Percentiles rank a stretch among this genome's conserved stretches.
These are phyloP conservation scores for Periglandula ipomoeae DNA, from an alignment of 2,329 filamentous ascomycete species.

Conservation along the genomic window DNA sequence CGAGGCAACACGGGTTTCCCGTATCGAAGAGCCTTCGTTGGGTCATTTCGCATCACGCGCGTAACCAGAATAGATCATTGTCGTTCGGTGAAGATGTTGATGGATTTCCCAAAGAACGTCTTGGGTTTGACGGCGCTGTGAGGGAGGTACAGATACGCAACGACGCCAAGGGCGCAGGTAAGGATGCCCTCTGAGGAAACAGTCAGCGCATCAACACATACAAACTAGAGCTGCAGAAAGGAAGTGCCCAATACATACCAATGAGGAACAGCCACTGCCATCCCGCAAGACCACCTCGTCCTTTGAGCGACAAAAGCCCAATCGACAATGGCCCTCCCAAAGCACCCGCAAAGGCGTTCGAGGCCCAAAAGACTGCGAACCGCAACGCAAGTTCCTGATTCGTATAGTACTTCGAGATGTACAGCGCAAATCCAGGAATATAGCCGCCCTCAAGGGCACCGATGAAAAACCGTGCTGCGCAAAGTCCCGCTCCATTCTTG, in stretches of 20 bases:
- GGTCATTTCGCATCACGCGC: constrained; percentile 20
- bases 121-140: constrained; percentile 18
- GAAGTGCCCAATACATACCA: no score
- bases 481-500: constrained; percentile 16
- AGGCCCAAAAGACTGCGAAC: constrained; percentile 22
- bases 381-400: constrained; percentile 20
- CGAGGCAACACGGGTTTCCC: constrained; percentile 14
- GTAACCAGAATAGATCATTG: constrained; percentile 19
- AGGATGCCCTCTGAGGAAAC: constrained; percentile 17
- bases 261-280: constrained; percentile 24
- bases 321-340: constrained; percentile 19
- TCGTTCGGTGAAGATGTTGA: constrained; percentile 16
- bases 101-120: constrained; percentile 15
- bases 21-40: constrained; percentile 17
- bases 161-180: constrained; percentile 14
- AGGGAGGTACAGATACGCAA: constrained; percentile 20
- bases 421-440: constrained; percentile 21
- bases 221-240: no score
- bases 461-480: constrained; percentile 18
- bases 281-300: constrained; percentile 15
- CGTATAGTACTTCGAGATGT: constrained; percentile 21
- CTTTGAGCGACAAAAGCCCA: constrained; percentile 18
- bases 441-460: constrained; percentile 23
- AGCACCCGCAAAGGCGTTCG: constrained; percentile 19
- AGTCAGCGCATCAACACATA: no score